Evolutionary conservation across 2,329 filamentous ascomycete species (phyloP), one percentile per base, ranked within the genome.

Genomic region (Dactylella cylindrospora): DNA sequence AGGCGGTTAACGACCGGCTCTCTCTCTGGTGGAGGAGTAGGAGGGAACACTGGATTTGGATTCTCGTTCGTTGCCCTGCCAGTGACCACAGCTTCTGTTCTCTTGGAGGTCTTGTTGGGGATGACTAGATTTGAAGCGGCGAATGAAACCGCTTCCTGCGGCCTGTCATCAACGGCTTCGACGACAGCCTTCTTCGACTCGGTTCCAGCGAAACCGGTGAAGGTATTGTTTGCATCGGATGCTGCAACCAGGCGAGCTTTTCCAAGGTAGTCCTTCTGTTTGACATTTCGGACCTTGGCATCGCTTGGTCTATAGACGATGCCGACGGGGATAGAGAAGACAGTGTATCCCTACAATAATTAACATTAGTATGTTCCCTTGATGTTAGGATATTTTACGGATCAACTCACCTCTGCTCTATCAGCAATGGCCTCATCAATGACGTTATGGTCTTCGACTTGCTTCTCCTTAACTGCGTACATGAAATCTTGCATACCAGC

Each of bases 341-440:
- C 93, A 0, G 93, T 97, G 71, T 98, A 98, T 39, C 91, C 93
- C 87, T 95, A 64, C 35, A 47, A 25, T 13, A 17, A n/a, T 26
- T 29, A 19, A 39, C 32, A 15, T 38, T 29, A 23, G 7, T 10
- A 15, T 2, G 19, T 9, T 25, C 3, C 6, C n/a, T 15, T n/a
- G 39, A 20, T 7, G 49, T 66, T 28, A 68, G 31, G 20, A 12
- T 1, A 5, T 60, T 25, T 33, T 55, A 53, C 15, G 29, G 8
- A 22, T 47, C 65, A 23, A 43, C 78, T 66, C 78, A 93, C 89
- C 80, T 96, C 90, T 61, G 93, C 93, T 70, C 90, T 84, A 72
- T 97, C 93, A 49, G 82, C 79, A 67, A 98, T 97, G 3, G 93
- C 93, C 74, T 98, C 93, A 70, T 98, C 90, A 67, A 98, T 98